These are phyloP conservation scores for Nicotiana rustica DNA, from an alignment of 305 asterid genomes.

Conservation along the genomic window DNA sequence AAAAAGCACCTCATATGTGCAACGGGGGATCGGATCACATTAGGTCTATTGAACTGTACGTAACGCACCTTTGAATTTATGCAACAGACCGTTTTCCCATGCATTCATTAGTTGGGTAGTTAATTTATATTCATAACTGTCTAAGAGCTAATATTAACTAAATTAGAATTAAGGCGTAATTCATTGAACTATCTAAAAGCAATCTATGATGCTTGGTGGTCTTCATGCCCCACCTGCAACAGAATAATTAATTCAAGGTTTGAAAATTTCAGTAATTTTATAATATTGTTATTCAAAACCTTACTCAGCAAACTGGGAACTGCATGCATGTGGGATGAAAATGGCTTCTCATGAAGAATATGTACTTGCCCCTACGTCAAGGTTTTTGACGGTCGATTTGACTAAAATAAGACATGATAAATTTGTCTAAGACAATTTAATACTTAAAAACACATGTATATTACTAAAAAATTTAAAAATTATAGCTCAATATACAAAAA, in stretches of 20 bases:
- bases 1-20: neutral
- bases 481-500: neutral
- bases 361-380: neutral
- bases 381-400: neutral
- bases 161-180: neutral
- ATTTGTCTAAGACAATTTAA: neutral
- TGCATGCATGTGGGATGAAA: neutral
- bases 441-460: neutral
- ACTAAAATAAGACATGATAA: neutral
- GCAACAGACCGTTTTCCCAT: neutral
- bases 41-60: neutral
- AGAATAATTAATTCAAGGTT: neutral
- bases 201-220: neutral
- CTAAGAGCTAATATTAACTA: neutral
- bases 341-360: neutral
- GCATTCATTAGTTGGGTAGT: neutral
- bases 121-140: slow-evolving; percentile 6
- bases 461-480: too few species aligned
- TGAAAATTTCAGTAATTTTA: neutral
- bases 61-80: neutral
- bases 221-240: neutral
- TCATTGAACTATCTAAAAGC: neutral
- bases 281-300: neutral
- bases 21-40: neutral
- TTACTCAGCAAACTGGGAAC: neutral